Base-by-base conservation (phyloP, 2,329 filamentous ascomycete species). In the Pseudogymnoascus sp. region DNA sequence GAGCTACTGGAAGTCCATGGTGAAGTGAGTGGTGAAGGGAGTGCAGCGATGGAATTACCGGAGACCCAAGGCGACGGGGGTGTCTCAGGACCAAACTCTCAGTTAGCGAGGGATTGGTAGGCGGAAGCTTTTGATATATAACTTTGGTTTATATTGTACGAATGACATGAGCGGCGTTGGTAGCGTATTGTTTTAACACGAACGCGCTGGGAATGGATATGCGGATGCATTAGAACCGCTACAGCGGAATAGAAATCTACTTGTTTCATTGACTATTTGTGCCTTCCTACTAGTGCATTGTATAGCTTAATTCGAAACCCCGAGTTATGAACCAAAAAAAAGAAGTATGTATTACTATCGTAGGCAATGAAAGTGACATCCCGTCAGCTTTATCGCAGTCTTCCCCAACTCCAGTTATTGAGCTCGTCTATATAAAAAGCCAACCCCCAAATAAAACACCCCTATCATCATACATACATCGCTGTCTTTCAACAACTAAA, bases 161-260 rank as follows among this genome's bases (percentile, higher is more conserved):
- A 54, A 54, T 32, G 47, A 54, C 47, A 54, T 54, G 47, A 54
- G 47, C n/a, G 47, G 47, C 47, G 47, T 54, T 18, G 18, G 32
- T 18, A 32, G 47, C 47, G 47, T 54, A 54, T 54, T 54, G 43
- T 54, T 54, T 54, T 28, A 32, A 32, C 47, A 54, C 47, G 47
- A 54, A 32, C 9, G 25, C 47, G 28, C 25, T 32, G 47, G 47
- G n/a, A 32, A 3, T 14, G 47, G 47, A 2, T 18, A 7, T 32
- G 28, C 25, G 28, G 47, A 54, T 50, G n/a, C 47, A 54, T 32
- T 54, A 54, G 47, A 32, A 25, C n/a, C 47, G 47, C 16, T 54
- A 18, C 47, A 54, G 9, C 28, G 32, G 47, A 54, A 54, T 18
- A 54, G 25, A 54, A 54, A 32, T 54, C 18, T 7, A 7, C 6